Evolutionary conservation across 768 basidiomycete genomes (phyloP), one percentile per base, ranked within the genome.

Genomic region (Lactarius hatsudake): DNA sequence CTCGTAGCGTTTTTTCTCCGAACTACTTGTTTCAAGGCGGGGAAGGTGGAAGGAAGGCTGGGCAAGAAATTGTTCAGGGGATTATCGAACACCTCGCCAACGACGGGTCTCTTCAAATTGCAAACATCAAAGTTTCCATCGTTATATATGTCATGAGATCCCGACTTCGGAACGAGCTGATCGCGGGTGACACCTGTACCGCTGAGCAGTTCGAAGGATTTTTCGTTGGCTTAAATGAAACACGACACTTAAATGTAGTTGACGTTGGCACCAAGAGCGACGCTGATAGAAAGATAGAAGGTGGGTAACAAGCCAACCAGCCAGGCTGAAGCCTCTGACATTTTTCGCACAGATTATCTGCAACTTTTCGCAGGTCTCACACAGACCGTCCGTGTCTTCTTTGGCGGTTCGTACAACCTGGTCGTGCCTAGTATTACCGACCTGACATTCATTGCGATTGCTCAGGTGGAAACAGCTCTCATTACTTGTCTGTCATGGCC

Each of bases 401-500:
- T 64, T 51, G 30, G 57, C 17, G 63, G 69, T 70, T 45, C 18
- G 69, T 69, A 45, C 23, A 3, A 36, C 13, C 54, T 40, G 32
- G 5, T 61, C 15, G 48, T 42, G 6, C 8, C n/a, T 6, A n/a
- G n/a, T n/a, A 20, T 18, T 61, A 15, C 30, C 2, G 13, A 43
- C 56, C 43, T 67, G 56, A 45, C n/a, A 2, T 28, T 26, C 13
- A 40, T 28, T 72, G 58, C 73, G 53, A 38, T 55, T 43, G 67
- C n/a, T 23, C 55, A 90, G 88, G 88, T 55, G 84, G 85, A 67
- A 81, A 83, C 64, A 82, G 79, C 61, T 78, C 81, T 28, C 69
- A 71, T 42, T 90, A 89, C 73, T 74, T 80, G 62, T 78, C 84
- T n/a, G 84, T 83, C 6, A 82, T 91, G 63, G 79, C 79, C 61